Evolutionary conservation across 2,329 filamentous ascomycete species (phyloP).

Genomic region (Xylariales sp.): DNA sequence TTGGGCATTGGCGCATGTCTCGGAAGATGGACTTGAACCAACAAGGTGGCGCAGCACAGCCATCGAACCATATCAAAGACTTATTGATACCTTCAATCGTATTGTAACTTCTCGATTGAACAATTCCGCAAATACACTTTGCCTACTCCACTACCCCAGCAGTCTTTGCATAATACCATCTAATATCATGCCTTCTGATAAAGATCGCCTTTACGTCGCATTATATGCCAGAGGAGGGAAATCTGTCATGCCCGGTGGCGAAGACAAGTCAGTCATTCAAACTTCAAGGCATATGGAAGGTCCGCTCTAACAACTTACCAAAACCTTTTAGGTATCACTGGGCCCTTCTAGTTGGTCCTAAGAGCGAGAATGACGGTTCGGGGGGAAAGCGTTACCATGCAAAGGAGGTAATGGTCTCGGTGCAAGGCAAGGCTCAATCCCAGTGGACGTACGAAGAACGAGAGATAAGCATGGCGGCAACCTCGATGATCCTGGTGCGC

Average conservation of each 20-base stretch:
- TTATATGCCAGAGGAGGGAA: conserved; percentile 16
- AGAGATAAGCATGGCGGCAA: conserved; percentile 6
- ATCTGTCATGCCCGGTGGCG: conserved; percentile 13
- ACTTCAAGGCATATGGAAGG: background rate
- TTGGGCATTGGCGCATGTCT: no score
- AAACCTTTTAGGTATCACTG: conserved; percentile 29
- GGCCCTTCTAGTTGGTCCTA: conserved; percentile 33
- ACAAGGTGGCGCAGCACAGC: no score
- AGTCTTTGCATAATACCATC: no score
- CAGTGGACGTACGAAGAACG: conserved; percentile 26
- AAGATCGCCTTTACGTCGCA: conserved; percentile 19
- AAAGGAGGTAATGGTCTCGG: conserved; percentile 21
- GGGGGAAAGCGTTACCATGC: conserved; percentile 27
- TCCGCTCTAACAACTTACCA: background rate
- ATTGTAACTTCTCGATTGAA: no score
- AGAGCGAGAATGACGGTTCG: conserved; percentile 20
- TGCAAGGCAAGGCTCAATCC: background rate
- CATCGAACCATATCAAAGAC: no score
- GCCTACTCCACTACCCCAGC: no score
- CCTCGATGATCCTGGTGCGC: conserved; percentile 18
- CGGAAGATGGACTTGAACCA: no score
- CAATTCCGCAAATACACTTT: no score
- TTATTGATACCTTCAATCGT: no score
- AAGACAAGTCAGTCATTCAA: conserved; percentile 15
- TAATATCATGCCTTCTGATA: conserved; percentile 9